Evolutionary conservation across 2,329 filamentous ascomycete species (phyloP).

Genomic region (Claviceps maximensis): DNA sequence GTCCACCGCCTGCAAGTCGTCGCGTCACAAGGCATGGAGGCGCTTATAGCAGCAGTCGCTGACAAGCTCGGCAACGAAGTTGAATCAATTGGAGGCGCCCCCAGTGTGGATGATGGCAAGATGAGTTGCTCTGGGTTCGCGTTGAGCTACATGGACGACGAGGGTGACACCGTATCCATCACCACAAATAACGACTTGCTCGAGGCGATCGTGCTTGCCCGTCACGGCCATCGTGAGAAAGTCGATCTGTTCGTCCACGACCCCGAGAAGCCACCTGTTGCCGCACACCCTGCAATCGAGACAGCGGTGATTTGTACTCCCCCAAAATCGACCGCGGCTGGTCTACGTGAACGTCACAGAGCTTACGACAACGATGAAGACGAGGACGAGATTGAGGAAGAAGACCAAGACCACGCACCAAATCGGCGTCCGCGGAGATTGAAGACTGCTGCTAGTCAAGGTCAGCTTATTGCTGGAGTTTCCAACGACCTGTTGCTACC

Average conservation of each 20-base stretch:
- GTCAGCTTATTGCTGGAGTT: slow-evolving; percentile 79
- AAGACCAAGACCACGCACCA: slow-evolving; percentile 37
- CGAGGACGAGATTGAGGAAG: slow-evolving; percentile 38
- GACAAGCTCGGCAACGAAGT: slow-evolving; percentile 77
- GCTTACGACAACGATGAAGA: slow-evolving; percentile 36
- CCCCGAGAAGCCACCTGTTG: slow-evolving; percentile 74
- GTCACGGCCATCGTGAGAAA: slow-evolving; percentile 69
- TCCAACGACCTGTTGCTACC: slow-evolving; percentile 89
- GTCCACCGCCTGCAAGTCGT: slow-evolving; percentile 84
- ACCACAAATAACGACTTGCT: slow-evolving; percentile 88
- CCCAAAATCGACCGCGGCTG: slow-evolving; percentile 31
- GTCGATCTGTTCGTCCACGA: slow-evolving; percentile 96
- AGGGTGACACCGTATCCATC: slow-evolving; percentile 92
- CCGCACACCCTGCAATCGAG: slow-evolving; percentile 38
- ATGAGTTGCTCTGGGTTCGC: slow-evolving; percentile 71
- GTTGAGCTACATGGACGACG: slow-evolving; percentile 90
- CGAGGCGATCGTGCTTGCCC: slow-evolving; percentile 77
- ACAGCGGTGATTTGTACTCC: slow-evolving; percentile 31
- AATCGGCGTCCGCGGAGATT: slow-evolving; percentile 31
- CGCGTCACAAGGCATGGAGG: slow-evolving; percentile 65
- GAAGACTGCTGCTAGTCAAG: slow-evolving; percentile 34
- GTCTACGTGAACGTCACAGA: slow-evolving; percentile 36
- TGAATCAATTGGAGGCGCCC: slow-evolving; percentile 69
- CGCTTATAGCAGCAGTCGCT: slow-evolving; percentile 64
- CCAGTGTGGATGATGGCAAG: slow-evolving; percentile 65